These are phyloP conservation scores for Cryphonectria japonica DNA, from an alignment of 2,329 filamentous ascomycete species.

Conservation along the genomic window DNA sequence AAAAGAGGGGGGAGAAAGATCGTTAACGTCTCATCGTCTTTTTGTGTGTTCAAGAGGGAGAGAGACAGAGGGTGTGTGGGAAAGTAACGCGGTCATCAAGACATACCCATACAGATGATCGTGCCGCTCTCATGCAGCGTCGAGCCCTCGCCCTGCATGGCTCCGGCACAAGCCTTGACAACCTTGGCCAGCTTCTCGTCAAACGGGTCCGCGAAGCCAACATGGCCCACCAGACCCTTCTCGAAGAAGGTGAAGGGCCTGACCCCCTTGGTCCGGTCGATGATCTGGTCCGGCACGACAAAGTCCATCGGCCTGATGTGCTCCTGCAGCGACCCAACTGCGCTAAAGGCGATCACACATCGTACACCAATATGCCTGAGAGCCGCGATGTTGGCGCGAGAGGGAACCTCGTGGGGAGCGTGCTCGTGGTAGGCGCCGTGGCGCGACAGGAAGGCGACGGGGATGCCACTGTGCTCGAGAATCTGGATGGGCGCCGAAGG, in stretches of 20 bases:
- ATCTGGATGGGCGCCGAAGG: conserved; percentile 80
- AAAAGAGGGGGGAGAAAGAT: background rate
- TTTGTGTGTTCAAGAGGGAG: background rate
- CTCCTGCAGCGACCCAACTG: conserved; percentile 90
- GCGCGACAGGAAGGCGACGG: conserved; percentile 91
- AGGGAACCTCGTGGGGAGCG: conserved; percentile 92
- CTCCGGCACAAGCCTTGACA: conserved; percentile 74
- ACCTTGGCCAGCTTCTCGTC: conserved; percentile 77
- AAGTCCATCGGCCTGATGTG: conserved; percentile 96
- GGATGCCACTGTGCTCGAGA: conserved; percentile 80
- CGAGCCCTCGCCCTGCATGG: conserved; percentile 82
- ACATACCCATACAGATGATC: conserved; percentile 86
- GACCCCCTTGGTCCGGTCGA: conserved; percentile 95
- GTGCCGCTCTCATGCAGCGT: conserved; percentile 82
- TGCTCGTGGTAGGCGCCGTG: conserved; percentile 88
- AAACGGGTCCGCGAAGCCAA: conserved; percentile 95
- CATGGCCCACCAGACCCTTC: conserved; percentile 87
- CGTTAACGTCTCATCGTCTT: conserved; percentile 1
- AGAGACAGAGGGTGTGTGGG: conserved; percentile 9
- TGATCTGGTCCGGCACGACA: conserved; percentile 93
- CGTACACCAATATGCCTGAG: conserved; percentile 87
- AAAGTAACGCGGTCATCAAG: background rate
- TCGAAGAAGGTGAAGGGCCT: conserved; percentile 96
- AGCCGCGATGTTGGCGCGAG: conserved; percentile 97
- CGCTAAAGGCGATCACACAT: conserved; percentile 90